A percentile compares a stretch with the other conserved stretches of the same genome.
phyloP scores from a whole-genome alignment of 2,329 filamentous ascomycete genomes.

The Alternaria hordeiaustralica region DNA sequence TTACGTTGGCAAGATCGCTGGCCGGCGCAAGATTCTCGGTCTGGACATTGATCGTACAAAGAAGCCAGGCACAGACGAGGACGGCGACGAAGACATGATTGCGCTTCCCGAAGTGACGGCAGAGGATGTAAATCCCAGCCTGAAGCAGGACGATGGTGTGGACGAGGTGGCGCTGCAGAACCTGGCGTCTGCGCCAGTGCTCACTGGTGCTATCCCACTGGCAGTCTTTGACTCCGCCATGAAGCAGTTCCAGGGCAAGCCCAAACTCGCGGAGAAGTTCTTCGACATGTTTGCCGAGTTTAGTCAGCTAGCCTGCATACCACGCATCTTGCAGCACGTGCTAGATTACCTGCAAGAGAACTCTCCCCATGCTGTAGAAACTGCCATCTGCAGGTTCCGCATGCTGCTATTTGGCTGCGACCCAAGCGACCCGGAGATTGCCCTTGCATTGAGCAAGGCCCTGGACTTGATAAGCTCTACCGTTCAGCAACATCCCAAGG shows the following conservation, averaged over 20 bases:
- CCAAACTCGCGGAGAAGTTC: constrained; percentile 73
- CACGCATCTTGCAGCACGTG: constrained; percentile 75
- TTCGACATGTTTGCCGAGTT: constrained; percentile 81
- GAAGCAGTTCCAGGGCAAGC: constrained; percentile 75
- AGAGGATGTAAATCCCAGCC: constrained; percentile 66
- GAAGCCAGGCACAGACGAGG: constrained; percentile 54
- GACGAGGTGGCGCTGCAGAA: constrained; percentile 67
- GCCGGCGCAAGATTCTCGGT: constrained; percentile 71
- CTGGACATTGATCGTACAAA: constrained; percentile 58
- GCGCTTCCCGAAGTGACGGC: constrained; percentile 65
- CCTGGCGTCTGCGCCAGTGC: constrained; percentile 74
- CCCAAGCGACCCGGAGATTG: constrained; percentile 71
- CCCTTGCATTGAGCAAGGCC: constrained; percentile 70
- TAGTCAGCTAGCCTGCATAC: constrained; percentile 67
- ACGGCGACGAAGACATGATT: constrained; percentile 59
- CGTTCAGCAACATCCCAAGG: constrained; percentile 46
- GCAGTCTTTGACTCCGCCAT: constrained; percentile 88
- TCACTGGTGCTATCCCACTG: constrained; percentile 91
- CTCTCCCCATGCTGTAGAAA: constrained; percentile 62
- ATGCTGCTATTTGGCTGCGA: constrained; percentile 72
- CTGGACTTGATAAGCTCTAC: constrained; percentile 67
- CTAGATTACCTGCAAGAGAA: constrained; percentile 67
- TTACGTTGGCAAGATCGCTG: constrained; percentile 82
- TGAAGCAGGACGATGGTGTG: constrained; percentile 56
- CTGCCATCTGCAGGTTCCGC: constrained; percentile 73